These are phyloP conservation scores for Podosphaera xanthii DNA, from an alignment of 2,329 filamentous ascomycete genomes.

Conservation along the genomic window DNA sequence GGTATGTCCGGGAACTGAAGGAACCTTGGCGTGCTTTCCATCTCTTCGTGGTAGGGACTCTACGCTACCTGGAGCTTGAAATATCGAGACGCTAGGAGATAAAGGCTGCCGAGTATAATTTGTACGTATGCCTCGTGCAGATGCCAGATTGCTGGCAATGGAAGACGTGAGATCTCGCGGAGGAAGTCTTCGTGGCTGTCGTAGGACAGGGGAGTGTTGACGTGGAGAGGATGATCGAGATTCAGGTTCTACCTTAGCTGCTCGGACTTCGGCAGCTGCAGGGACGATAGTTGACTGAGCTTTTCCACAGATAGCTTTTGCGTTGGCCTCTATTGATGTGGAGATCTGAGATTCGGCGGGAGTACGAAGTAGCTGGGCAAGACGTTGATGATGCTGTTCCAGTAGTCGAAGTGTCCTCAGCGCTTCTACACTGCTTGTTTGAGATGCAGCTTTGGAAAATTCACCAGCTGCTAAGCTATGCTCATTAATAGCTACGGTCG, in stretches of 20 bases:
- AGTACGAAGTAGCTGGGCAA: conserved; percentile 60
- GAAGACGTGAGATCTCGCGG: conserved; percentile 54
- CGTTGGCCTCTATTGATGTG: conserved; percentile 10
- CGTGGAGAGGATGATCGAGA: conserved; percentile 11
- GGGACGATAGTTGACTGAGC: conserved; percentile 12
- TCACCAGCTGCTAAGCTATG: conserved; percentile 74
- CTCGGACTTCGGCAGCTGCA: conserved; percentile 15
- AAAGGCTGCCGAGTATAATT: conserved; percentile 42
- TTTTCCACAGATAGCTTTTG: conserved; percentile 12
- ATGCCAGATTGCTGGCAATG: conserved; percentile 72
- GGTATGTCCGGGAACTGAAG: conserved; percentile 24
- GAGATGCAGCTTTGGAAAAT: conserved; percentile 62
- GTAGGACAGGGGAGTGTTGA: conserved; percentile 10
- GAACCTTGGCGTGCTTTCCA: conserved; percentile 28
- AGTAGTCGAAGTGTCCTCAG: conserved; percentile 65
- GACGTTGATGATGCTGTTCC: conserved; percentile 65
- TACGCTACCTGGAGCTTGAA: conserved; percentile 49
- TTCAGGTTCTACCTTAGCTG: conserved; percentile 14
- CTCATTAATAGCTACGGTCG: conserved; percentile 63
- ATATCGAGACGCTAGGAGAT: conserved; percentile 49
- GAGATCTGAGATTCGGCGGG: conserved; percentile 21
- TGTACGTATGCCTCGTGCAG: conserved; percentile 55
- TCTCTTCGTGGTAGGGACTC: conserved; percentile 30
- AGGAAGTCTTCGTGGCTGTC: conserved; percentile 20
- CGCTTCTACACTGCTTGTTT: conserved; percentile 46